phyloP scores from a whole-genome alignment of 176 grass and related monocot genomes.

The Tillandsia fasciculata region DNA sequence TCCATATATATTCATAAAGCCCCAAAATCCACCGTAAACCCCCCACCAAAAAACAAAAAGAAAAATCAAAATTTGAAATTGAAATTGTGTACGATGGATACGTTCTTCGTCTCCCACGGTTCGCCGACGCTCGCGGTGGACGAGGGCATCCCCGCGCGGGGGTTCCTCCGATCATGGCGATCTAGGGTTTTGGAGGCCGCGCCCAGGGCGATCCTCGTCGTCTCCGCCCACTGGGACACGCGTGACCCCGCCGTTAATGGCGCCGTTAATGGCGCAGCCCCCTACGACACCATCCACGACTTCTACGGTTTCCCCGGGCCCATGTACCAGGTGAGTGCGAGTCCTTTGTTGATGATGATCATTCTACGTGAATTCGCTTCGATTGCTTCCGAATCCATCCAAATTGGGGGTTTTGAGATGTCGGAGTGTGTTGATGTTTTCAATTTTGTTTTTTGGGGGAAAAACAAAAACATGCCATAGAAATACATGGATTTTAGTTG shows the following conservation, averaged over 20 bases:
- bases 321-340: slow-evolving; percentile 54
- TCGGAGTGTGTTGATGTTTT: neutral
- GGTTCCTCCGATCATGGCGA: slow-evolving; percentile 67
- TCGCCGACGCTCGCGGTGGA: slow-evolving; percentile 82
- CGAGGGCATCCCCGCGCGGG: slow-evolving; percentile 43
- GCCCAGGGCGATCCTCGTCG: slow-evolving; percentile 60
- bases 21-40: no score
- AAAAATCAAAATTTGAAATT: neutral
- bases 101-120: slow-evolving; percentile 83
- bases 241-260: slow-evolving; percentile 37
- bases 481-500: no score
- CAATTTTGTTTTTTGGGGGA: neutral
- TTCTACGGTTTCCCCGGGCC: slow-evolving; percentile 57
- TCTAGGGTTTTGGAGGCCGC: slow-evolving; percentile 30
- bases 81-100: slow-evolving; percentile 38
- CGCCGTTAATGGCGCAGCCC: slow-evolving; percentile 15
- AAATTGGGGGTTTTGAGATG: neutral
- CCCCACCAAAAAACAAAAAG: no score
- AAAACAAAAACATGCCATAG: no score
- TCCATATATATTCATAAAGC: no score
- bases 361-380: neutral
- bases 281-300: slow-evolving; percentile 58
- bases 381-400: neutral
- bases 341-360: neutral
- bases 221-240: slow-evolving; percentile 82